phyloP scores from a whole-genome alignment of 2,329 filamentous ascomycete genomes.

The Nemania serpens region DNA sequence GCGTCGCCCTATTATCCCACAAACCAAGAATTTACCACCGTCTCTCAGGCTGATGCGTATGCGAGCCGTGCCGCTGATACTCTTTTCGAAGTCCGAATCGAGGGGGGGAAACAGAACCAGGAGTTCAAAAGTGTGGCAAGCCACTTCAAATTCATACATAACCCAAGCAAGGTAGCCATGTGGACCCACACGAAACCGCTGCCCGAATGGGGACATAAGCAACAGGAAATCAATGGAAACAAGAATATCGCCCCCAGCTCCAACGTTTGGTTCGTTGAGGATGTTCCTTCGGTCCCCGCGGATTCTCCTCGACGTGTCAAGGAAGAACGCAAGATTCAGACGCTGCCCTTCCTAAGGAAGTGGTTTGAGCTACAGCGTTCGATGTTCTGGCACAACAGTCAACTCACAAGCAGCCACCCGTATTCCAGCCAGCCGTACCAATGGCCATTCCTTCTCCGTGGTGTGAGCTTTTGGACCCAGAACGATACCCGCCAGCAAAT shows the following conservation, averaged over 20 bases:
- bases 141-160: conserved; percentile 95
- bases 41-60: conserved; percentile 71
- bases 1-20: conserved; percentile 95
- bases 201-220: conserved; percentile 96
- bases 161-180: conserved; percentile 96
- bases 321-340: conserved; percentile 78
- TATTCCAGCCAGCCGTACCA: conserved; percentile 94
- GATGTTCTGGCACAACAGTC: conserved; percentile 99
- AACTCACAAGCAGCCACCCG: conserved; percentile 93
- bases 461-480: conserved; percentile 99
- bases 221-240: conserved; percentile 99
- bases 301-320: conserved; percentile 77
- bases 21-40: conserved; percentile 97
- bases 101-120: conserved; percentile 78
- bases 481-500: conserved; percentile 95
- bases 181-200: conserved; percentile 96
- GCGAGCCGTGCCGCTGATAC: conserved; percentile 83
- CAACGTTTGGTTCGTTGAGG: conserved; percentile 93
- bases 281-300: conserved; percentile 76
- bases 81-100: conserved; percentile 88
- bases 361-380: conserved; percentile 95
- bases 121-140: conserved; percentile 89
- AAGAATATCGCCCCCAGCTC: conserved; percentile 89
- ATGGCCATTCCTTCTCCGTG: conserved; percentile 96
- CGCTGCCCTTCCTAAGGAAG: conserved; percentile 86